Evolutionary conservation across 768 basidiomycete genomes (phyloP), one percentile per base, ranked within the genome.

Genomic region (Kwoniella sp.): DNA sequence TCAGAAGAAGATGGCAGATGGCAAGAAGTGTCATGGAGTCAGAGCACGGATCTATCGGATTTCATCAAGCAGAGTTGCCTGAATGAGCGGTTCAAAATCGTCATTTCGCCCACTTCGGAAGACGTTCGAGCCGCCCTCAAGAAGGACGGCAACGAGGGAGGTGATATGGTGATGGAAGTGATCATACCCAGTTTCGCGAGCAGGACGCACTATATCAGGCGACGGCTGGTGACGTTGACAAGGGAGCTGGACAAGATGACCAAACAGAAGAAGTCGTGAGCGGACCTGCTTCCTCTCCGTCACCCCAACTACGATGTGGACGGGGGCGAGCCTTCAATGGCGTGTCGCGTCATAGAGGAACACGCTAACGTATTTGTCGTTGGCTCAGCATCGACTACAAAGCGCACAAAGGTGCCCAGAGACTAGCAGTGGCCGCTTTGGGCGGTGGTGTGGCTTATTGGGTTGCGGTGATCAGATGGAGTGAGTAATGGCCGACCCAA

Each of bases 21-120:
- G 25, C 79, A 80, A 60, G 75, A 79, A 66, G 81, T 81, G 1
- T 83, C 86, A 61, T 89, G 88, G 88, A 84, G 84, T 8, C 85
- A 86, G 57, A 85, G 85, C 1, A 89, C 87, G 0, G 87, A 87
- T 78, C 79, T 89, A 15, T 85, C 85, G 15, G 87, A 89, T 77
- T 89, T 89, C 74, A 85, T 89, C 61, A 84, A 85, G 52, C 85
- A 87, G 73, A 85, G 86, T 8, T 87, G 87, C 5, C 83, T 85
- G 25, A 80, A 84, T 29, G 82, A 84, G 26, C 78, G 84, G 62
- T 88, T 89, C 75, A 82, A 81, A 9, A 85, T 89, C 55, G 74
- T 79, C 47, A 73, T 82, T 30, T 41, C 57, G 38, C 64, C 64
- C 12, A 34, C 26, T n/a, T 23, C 22, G n/a, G 38, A 38, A 47